Evolutionary conservation across 805 yeast species (phyloP), one percentile per base, ranked within the genome.

Genomic region (Diddensiella transvaalensis): DNA sequence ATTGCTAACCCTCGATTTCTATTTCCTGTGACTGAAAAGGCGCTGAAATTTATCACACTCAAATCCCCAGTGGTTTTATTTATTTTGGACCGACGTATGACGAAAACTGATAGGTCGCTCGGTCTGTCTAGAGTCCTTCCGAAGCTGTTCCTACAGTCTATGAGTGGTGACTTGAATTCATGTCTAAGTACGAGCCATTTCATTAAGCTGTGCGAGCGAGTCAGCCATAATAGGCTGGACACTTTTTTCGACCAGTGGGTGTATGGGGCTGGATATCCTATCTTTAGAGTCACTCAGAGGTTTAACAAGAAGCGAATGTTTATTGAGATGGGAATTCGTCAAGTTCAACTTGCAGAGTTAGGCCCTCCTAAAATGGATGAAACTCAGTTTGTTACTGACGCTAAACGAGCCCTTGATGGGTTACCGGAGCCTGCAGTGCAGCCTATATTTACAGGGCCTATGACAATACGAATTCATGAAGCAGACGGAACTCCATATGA

Each of bases 401-500:
- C 79, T 2, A 56, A 59, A 15, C 46, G 56, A 10, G 62, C 61
- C 21, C 40, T 63, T 10, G 51, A 44, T 10, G 53, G 49, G 3
- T 52, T 35, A 13, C 44, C 35, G n/a, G 49, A 22, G 15, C 46
- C 36, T 2, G 45, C 50, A 11, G 60, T 60, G 5, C 63, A 61
- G 41, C 64, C 69, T 0, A 76, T 82, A 1, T 87, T 90, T 60
- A 59, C 62, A 10, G 99, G 99, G 0, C 96, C 98, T 0, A 87
- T 93, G 86, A 93, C 99, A 0, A 87, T 93, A 32, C 74, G 99
- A 60, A 90, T 93, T 32, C 99, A 93, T 63, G 99, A 93, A 61
- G 95, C 96, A 0, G 98, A 93, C 65, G 99, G 99, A 5, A 88
- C 98, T 0, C 99, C 99, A 0, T 93, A 93, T 62, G 99, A 93